phyloP scores from a whole-genome alignment of 2,329 filamentous ascomycete species.

The Amesomyces nigricolor region DNA sequence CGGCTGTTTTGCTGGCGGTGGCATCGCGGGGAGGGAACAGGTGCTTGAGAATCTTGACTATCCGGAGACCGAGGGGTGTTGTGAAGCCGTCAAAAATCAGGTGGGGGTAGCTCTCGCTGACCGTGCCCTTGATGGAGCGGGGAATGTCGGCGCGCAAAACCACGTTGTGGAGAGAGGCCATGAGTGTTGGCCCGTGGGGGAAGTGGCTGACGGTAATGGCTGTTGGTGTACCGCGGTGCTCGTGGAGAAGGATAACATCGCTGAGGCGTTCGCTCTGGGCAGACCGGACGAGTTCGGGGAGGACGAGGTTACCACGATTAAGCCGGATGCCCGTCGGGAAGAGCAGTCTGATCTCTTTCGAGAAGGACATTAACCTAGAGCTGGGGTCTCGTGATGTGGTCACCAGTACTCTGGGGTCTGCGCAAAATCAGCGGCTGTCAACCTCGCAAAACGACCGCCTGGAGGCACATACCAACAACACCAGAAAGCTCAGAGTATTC shows the following conservation, averaged over 20 bases:
- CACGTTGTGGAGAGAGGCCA: constrained; percentile 81
- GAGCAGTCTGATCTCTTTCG: constrained; percentile 59
- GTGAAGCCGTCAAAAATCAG: constrained; percentile 93
- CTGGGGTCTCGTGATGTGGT: constrained; percentile 88
- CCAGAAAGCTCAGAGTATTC: constrained; percentile 91
- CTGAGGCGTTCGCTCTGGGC: constrained; percentile 74
- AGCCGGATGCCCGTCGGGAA: constrained; percentile 37
- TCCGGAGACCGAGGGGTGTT: constrained; percentile 69
- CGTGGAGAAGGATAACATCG: constrained; percentile 83
- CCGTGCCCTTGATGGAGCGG: constrained; percentile 65
- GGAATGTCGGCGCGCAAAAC: constrained; percentile 90
- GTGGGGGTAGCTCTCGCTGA: constrained; percentile 83
- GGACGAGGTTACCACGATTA: constrained; percentile 84
- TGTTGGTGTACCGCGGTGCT: constrained; percentile 71
- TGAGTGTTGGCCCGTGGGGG: constrained; percentile 82
- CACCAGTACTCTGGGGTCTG: constrained; percentile 67
- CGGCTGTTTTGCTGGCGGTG: constrained; percentile 68
- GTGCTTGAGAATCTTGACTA: constrained; percentile 89
- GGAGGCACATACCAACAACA: constrained; percentile 60
- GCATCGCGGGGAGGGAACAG: constrained; percentile 85
- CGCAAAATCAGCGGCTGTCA: background rate
- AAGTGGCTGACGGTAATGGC: constrained; percentile 83
- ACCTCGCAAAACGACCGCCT: background rate
- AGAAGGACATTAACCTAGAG: constrained; percentile 77
- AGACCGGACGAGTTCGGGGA: constrained; percentile 77